Base-by-base conservation (phyloP, 495 filamentous ascomycete genomes). In the Filosporella fistucella region DNA sequence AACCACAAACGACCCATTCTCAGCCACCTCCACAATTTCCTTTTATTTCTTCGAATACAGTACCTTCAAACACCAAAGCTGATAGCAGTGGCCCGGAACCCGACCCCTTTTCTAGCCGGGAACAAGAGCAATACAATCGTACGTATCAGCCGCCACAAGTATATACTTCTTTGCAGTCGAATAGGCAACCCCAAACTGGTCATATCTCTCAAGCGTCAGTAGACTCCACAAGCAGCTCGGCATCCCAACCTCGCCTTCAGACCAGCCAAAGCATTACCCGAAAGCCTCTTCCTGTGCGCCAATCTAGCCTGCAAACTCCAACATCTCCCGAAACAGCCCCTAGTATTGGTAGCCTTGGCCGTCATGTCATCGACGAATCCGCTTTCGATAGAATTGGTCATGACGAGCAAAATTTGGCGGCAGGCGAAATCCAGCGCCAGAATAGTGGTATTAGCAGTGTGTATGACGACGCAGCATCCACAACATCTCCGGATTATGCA, bases 291-390 rank as follows among this genome's bases (percentile, higher is more conserved):
- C 82, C 86, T 4, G 45, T 54, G 21, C 60, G 66, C 41, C 62
- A 64, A 14, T 61, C 68, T 26, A 71, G 64, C 45, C 39, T 72
- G 13, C 59, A 68, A 41, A 62, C 64, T 29, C 51, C 53, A 39
- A 36, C 14, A 10, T 49, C 52, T 20, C 35, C 54, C 23, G 42
- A 44, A 34, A 45, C 53, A 23, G 66, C 75, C 48, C 77, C 77
- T 22, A 84, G 77, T 58, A 71, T 74, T 30, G 80, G 81, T 42
- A 85, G 82, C 55, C 71, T 89, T 47, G 76, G 75, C 14, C 72
- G 80, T 36, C 68, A 77, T 59, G 70, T 83, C 28, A 69, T 89
- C 40, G 81, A 88, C 57, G 78, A 81, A 57, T 76, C 77, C 48
- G 80, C 73, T 21, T 68, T 88, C 52, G 78, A 81, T 23, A 61